Conservation (phyloP, 305 asterid species). For the Euphrasia arctica region DNA sequence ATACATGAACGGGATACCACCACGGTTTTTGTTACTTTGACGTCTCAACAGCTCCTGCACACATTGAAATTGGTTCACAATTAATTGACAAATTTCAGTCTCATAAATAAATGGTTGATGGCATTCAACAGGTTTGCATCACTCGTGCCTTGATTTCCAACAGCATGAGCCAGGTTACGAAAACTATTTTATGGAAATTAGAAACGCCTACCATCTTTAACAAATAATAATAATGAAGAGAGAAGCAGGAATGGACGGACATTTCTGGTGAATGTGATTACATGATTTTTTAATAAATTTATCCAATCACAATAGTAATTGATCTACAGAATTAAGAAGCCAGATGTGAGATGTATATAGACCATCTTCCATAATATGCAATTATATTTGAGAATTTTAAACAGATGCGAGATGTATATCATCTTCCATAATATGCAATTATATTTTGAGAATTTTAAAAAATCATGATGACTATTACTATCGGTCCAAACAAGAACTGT, state of each 20-base stretch:
- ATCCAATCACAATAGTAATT: background rate
- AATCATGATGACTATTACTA: slow-evolving; percentile 4
- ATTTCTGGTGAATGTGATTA: background rate
- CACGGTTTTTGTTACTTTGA: slow-evolving; percentile 38
- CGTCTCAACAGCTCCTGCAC: slow-evolving; percentile 58
- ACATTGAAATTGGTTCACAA: background rate
- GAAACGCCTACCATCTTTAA: background rate
- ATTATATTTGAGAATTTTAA: background rate
- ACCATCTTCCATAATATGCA: slow-evolving; percentile 15
- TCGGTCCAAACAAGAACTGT: background rate
- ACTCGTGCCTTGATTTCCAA: background rate
- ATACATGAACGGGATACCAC: slow-evolving; percentile 59
- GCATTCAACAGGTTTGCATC: background rate
- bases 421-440: no score
- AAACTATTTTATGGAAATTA: background rate
- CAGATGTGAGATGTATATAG: background rate
- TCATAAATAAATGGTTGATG: background rate
- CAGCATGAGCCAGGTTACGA: background rate
- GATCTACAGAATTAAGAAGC: slow-evolving; percentile 2
- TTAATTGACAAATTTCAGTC: background rate
- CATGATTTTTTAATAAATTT: background rate
- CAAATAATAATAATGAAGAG: background rate
- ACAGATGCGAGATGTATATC: background rate
- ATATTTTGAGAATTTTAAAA: background rate
- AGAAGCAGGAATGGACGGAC: background rate